Evolutionary conservation across 305 asterid genomes (phyloP).

Genomic region (Vinca major): DNA sequence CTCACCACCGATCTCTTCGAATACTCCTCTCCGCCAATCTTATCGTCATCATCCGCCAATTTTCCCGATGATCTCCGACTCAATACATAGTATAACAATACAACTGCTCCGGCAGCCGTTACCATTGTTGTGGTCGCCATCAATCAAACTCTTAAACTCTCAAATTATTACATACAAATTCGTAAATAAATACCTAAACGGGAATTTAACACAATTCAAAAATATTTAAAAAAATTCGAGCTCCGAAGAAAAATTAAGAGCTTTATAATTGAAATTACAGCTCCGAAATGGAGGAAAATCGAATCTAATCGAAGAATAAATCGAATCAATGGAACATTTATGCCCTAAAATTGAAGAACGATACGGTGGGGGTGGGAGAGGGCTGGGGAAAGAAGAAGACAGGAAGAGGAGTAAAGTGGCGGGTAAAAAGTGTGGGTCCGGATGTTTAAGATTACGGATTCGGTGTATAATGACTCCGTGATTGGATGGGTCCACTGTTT

Average conservation of each 20-base stretch:
- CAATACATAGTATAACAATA: slow-evolving; percentile 62
- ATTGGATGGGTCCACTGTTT: not conserved
- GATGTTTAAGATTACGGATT: not conserved
- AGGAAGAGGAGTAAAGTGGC: slow-evolving; percentile 7
- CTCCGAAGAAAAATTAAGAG: slow-evolving; percentile 2
- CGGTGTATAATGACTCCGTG: not conserved
- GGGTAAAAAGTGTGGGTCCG: slow-evolving; percentile 9
- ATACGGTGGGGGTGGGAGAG: not conserved
- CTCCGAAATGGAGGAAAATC: not conserved
- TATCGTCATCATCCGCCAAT: slow-evolving; percentile 32
- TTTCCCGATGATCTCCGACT: slow-evolving; percentile 41
- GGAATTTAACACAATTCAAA: not conserved
- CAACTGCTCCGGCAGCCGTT: slow-evolving; percentile 74
- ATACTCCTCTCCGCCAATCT: slow-evolving; percentile 31
- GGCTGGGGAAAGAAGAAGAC: not conserved
- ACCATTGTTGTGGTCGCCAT: slow-evolving; percentile 88
- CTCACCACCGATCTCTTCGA: slow-evolving; percentile 45
- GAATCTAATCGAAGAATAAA: not conserved
- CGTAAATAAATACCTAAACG: too few relatives aligned
- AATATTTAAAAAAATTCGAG: not conserved
- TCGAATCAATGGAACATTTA: not conserved
- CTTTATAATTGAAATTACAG: not conserved
- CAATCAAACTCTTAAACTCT: slow-evolving; percentile 16
- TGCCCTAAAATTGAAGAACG: not conserved
- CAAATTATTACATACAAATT: not conserved